Evolutionary conservation across 352 stramenopile genomes (phyloP), one percentile per base, ranked within the genome.

Genomic region (Halophytophthora batemanensis): DNA sequence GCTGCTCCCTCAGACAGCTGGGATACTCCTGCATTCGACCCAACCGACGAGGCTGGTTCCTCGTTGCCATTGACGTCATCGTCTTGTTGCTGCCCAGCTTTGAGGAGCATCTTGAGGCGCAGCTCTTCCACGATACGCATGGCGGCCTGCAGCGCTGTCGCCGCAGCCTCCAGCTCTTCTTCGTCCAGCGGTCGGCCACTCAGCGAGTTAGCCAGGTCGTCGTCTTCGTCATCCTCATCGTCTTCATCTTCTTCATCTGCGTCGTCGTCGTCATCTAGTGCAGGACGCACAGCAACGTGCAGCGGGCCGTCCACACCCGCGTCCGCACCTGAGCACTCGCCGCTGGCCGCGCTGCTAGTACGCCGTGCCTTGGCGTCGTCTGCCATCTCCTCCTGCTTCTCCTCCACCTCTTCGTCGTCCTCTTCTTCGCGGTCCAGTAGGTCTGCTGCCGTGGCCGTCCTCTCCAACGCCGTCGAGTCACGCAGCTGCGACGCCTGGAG

Each of bases 51-150:
- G 37, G 28, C 41, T 18, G 31, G 31, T 44, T 36, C 53, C 33
- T 58, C 62, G 19, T n/a, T 57, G 12, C 50, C 35, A 22, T 41
- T 60, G 18, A 46, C 64, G 34, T 64, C 59, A 36, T 59, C 63
- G 34, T 64, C 59, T 39, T 59, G 54, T 39, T 65, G 64, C 52
- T 74, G 62, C 15, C 64, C 59, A 1, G 61, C 71, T 44, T 78
- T 77, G 33, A 87, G 62, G 23, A 74, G 33, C 59, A 83, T 71
- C 51, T 71, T 74, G 23, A 84, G 60, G 21, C 77, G 68, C 29
- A 90, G 50, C 50, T 82, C 66, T 41, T 86, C 65, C 1, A 81
- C 72, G 15, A 82, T 71, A 21, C 75, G 64, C n/a, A 65, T 84
- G 28, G 71, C 73, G 2, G 79, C 53, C 46, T 80, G 63, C 23